phyloP scores from a whole-genome alignment of 108 stramenopile genomes.

The Pinguiococcus pyrenoidosus region DNA sequence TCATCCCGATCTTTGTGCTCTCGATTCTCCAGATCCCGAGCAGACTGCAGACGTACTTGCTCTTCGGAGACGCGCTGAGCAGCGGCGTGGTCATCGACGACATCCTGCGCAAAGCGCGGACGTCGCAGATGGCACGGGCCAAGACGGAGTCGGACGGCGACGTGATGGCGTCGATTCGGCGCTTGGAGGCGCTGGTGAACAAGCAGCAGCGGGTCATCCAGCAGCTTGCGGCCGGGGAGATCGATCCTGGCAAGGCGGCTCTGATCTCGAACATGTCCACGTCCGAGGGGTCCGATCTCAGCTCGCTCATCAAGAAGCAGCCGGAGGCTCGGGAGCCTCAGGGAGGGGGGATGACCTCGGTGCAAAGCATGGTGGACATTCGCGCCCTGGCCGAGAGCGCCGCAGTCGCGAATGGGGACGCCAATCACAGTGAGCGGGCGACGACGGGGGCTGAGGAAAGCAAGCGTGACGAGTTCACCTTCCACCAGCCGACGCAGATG shows the following conservation, averaged over 20 bases:
- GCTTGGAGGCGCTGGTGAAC: constrained; percentile 62
- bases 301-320: constrained; percentile 15
- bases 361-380: too few relatives aligned
- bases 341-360: constrained; percentile 15
- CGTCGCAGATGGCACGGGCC: constrained; percentile 58
- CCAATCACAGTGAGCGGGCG: too few relatives aligned
- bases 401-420: too few relatives aligned
- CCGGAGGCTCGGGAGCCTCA: constrained; percentile 25
- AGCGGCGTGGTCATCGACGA: constrained; percentile 87
- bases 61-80: constrained; percentile 91
- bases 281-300: constrained; percentile 3
- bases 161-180: too few relatives aligned
- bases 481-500: too few relatives aligned
- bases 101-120: constrained; percentile 79
- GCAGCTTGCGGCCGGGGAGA: background rate
- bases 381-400: too few relatives aligned
- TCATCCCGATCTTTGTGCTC: constrained; percentile 4
- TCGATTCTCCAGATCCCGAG: constrained; percentile 51
- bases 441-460: too few relatives aligned
- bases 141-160: constrained; percentile 45
- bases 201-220: constrained; percentile 61
- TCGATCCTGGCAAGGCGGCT: constrained; percentile 29
- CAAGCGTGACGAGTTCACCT: too few relatives aligned
- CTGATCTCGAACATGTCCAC: constrained; percentile 27
- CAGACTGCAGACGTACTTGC: constrained; percentile 83